Base-by-base conservation (phyloP, 164 flowering plant genomes). In the Macadamia tetraphylla region DNA sequence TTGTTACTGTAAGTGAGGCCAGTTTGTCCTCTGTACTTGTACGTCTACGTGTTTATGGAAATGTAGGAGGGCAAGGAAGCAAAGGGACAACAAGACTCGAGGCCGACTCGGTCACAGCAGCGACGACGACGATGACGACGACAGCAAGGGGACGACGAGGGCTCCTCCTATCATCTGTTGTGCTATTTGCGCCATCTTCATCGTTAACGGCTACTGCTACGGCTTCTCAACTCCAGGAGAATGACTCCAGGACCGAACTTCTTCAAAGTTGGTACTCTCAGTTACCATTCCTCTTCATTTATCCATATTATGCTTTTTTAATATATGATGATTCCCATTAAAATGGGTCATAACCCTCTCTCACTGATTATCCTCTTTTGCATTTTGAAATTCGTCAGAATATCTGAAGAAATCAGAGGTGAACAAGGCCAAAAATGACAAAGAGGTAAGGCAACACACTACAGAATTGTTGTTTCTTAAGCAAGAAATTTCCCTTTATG, bases 381-480 rank as follows among this genome's bases (percentile, higher is more conserved):
- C 0, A 35, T 35, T 48, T 32, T 59, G 17, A 66, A 55, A 31
- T 44, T 51, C 73, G 0, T 12, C 83, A 91, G 97, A 79, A 59
- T 92, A 86, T 65, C 68, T 87, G 79, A 87, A 92, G 88, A 89
- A 89, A 74, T 84, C 95, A 3, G 78, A 92, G 78, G 93, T 86
- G 65, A 91, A 91, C 85, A 91, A 88, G 77, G 80, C 81, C 71
- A 88, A 88, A 74, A 86, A 92, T 81, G 95, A 92, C 78, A 89
- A 89, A 74, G 94, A 89, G 90, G 97, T 87, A 72, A 57, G 42
- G 17, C 11, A 42, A 13, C 9, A 23, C 55, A 35, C 3, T n/a
- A 7, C 23, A 23, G 40, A 35, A 35, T 35, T 35, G 40, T 35
- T 35, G 40, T 35, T 35, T 35, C 40, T 5, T 2, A 5, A 35